These are phyloP conservation scores for Clavariopsis aquatica DNA, from an alignment of 495 filamentous ascomycete genomes.

Conservation along the genomic window DNA sequence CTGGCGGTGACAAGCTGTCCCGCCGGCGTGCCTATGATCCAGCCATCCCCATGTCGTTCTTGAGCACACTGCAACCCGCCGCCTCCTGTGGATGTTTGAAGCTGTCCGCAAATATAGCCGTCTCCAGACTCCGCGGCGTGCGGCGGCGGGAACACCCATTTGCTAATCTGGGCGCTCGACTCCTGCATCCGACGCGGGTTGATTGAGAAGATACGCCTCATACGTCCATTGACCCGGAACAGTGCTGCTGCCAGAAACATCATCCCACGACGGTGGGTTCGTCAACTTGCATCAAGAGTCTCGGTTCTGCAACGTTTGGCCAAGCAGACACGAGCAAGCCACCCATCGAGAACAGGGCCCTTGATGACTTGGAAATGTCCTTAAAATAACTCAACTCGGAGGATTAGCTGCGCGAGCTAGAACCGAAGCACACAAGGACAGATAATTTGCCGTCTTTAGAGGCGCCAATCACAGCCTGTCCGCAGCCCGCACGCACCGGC, in stretches of 20 bases:
- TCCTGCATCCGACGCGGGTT: conserved; percentile 1
- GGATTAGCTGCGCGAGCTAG: conserved; percentile 1
- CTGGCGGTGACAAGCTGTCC: too few species aligned
- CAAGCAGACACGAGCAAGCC: too few species aligned
- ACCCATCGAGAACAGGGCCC: too few species aligned
- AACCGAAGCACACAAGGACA: background rate
- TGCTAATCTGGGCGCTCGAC: conserved; percentile 12
- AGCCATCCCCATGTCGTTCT: too few species aligned
- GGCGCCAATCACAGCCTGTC: background rate
- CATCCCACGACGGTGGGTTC: background rate
- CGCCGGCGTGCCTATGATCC: too few species aligned
- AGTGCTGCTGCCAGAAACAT: background rate
- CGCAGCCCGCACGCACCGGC: background rate
- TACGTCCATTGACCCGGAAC: background rate
- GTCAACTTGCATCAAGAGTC: too few species aligned
- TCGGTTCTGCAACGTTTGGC: too few species aligned
- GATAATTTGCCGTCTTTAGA: conserved; percentile 12
- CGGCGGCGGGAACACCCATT: background rate
- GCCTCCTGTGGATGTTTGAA: background rate
- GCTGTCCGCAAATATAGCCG: conserved; percentile 6
- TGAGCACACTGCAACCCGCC: too few species aligned
- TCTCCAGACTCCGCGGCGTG: background rate
- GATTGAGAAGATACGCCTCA: background rate
- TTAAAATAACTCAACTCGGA: conserved; percentile 20
- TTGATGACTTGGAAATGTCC: too few species aligned